Conservation (phyloP, 2,329 filamentous ascomycete species). For the Alternaria conjuncta region DNA sequence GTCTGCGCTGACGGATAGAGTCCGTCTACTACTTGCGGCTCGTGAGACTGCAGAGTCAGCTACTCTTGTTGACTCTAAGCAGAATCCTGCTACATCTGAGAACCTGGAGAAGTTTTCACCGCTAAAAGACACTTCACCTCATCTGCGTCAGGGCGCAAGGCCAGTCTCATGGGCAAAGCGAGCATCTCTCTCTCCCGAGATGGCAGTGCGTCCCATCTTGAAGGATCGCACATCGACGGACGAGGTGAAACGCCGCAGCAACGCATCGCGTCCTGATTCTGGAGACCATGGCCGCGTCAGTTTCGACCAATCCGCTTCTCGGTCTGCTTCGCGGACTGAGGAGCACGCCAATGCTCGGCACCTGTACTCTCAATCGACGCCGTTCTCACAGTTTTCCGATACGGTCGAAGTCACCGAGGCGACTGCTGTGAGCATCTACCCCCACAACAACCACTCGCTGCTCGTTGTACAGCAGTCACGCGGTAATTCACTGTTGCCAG, state of each 20-base stretch:
- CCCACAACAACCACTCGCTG: slow-evolving; percentile 68
- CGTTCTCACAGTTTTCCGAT: slow-evolving; percentile 55
- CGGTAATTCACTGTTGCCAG: slow-evolving; percentile 31
- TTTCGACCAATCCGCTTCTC: slow-evolving; percentile 46
- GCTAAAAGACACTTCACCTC: slow-evolving; percentile 26
- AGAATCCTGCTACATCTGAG: slow-evolving; percentile 20
- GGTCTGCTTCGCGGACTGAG: slow-evolving; percentile 48
- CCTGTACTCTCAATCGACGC: slow-evolving; percentile 57
- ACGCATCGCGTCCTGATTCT: slow-evolving; percentile 40
- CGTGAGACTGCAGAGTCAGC: slow-evolving; percentile 22
- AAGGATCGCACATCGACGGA: slow-evolving; percentile 36
- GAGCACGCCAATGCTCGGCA: slow-evolving; percentile 52
- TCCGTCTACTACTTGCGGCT: slow-evolving; percentile 30
- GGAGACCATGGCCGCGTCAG: slow-evolving; percentile 46
- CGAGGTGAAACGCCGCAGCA: slow-evolving; percentile 39
- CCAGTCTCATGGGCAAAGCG: slow-evolving; percentile 36
- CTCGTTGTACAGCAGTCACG: slow-evolving; percentile 66
- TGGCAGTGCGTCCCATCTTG: slow-evolving; percentile 25
- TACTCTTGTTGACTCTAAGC: slow-evolving; percentile 7
- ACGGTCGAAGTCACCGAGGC: slow-evolving; percentile 68
- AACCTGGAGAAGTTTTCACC: slow-evolving; percentile 17
- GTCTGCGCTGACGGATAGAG: slow-evolving; percentile 33
- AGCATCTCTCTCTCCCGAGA: slow-evolving; percentile 36
- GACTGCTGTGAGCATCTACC: slow-evolving; percentile 65
- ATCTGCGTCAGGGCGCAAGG: slow-evolving; percentile 32